These are phyloP conservation scores for Boletus tomentosulus DNA, from an alignment of 768 basidiomycete species.

Conservation along the genomic window DNA sequence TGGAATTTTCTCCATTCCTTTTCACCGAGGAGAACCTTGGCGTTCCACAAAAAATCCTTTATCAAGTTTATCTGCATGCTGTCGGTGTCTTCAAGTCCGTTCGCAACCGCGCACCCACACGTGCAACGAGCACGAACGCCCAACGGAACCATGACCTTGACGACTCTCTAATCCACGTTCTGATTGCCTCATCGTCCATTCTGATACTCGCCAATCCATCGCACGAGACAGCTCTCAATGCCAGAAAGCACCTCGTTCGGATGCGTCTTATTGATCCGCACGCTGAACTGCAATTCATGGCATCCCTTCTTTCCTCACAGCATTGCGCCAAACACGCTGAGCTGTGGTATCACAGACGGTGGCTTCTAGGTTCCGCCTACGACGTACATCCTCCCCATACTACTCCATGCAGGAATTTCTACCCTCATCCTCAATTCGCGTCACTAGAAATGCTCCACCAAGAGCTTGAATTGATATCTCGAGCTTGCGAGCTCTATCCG, in stretches of 20 bases:
- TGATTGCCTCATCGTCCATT: conserved; percentile 39
- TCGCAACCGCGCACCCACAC: conserved; percentile 9
- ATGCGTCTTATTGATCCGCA: conserved; percentile 32
- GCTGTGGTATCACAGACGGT: conserved; percentile 68
- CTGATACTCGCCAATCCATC: conserved; percentile 66
- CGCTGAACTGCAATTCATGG: conserved; percentile 46
- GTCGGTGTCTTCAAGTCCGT: conserved; percentile 32
- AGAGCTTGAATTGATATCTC: conserved; percentile 48
- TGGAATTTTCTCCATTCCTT: conserved; percentile 45
- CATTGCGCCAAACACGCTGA: conserved; percentile 63
- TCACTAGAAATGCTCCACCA: conserved; percentile 35
- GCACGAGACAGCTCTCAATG: conserved; percentile 64
- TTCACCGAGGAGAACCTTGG: conserved; percentile 59
- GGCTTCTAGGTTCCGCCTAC: conserved; percentile 45
- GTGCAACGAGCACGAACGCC: neutral
- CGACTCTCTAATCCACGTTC: conserved; percentile 7
- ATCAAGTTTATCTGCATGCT: conserved; percentile 48
- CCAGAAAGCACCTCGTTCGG: conserved; percentile 51
- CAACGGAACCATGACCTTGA: conserved; percentile 3
- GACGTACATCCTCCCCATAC: conserved; percentile 12
- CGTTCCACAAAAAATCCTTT: conserved; percentile 55
- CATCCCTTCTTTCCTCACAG: conserved; percentile 46
- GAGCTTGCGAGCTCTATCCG: conserved; percentile 58
- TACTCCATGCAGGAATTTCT: neutral
- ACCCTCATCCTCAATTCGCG: conserved; percentile 9